These are phyloP conservation scores for Fusarium irregulare DNA, from an alignment of 2,329 filamentous ascomycete genomes.

Conservation along the genomic window DNA sequence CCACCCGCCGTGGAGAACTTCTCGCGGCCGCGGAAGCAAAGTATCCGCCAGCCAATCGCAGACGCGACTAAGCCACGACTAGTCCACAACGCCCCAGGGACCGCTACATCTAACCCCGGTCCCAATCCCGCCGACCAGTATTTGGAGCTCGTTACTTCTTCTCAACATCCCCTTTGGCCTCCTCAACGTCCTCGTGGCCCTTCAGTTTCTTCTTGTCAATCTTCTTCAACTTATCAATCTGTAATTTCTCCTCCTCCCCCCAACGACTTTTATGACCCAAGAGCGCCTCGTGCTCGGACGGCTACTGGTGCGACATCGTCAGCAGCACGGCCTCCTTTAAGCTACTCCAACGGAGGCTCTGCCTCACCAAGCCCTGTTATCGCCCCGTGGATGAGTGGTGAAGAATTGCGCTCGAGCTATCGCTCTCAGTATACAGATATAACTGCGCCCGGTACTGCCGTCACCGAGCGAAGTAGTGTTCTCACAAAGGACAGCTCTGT, in stretches of 20 bases:
- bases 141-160: conserved; percentile 46
- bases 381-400: conserved; percentile 62
- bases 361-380: conserved; percentile 51
- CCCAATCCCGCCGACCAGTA: conserved; percentile 48
- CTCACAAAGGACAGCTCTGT: conserved; percentile 82
- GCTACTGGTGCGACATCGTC: conserved; percentile 40
- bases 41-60: conserved; percentile 58
- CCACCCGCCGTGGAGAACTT: conserved; percentile 65
- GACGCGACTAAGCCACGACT: conserved; percentile 51
- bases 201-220: conserved; percentile 61
- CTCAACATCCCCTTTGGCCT: conserved; percentile 54
- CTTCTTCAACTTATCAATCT: conserved; percentile 55
- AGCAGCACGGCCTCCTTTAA: conserved; percentile 47
- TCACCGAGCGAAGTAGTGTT: conserved; percentile 87
- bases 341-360: conserved; percentile 52
- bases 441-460: conserved; percentile 67
- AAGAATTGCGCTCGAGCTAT: conserved; percentile 66
- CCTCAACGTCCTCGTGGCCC: conserved; percentile 55
- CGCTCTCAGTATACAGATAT: conserved; percentile 67
- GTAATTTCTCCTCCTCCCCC: conserved; percentile 53
- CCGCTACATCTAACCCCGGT: conserved; percentile 37
- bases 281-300: conserved; percentile 46
- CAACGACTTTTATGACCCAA: conserved; percentile 55
- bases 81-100: conserved; percentile 29
- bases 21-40: conserved; percentile 68